A percentile compares a stretch with the other conserved stretches of the same genome.
phyloP scores from a whole-genome alignment of 257 asterid genomes.

The Petunia secreta region DNA sequence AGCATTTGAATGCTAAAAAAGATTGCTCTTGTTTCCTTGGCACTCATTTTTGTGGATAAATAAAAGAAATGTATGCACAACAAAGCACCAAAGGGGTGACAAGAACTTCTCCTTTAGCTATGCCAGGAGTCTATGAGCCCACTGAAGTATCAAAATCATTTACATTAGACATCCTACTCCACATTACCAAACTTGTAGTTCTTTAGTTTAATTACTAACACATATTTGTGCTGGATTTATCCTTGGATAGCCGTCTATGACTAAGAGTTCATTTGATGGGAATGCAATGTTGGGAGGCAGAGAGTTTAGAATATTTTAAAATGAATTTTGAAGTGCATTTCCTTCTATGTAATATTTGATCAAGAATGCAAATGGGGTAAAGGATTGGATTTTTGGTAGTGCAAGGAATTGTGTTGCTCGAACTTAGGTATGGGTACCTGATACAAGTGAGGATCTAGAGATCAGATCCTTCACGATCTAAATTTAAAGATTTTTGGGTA shows the following conservation, averaged over 20 bases:
- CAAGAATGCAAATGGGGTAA: slow-evolving; percentile 6
- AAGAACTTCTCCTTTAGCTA: neutral
- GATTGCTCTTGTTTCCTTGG: neutral
- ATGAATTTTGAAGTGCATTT: slow-evolving; percentile 14
- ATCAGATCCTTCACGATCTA: neutral
- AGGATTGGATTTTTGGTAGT: slow-evolving; percentile 2
- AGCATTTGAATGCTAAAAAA: neutral
- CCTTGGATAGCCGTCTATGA: neutral
- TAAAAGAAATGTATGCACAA: neutral
- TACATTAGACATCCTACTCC: neutral
- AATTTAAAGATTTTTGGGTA: too few species aligned
- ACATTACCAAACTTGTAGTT: neutral
- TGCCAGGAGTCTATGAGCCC: neutral
- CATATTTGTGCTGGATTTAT: slow-evolving; percentile 5
- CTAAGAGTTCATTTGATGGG: slow-evolving; percentile 18
- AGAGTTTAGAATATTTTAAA: neutral
- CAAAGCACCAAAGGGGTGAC: slow-evolving; percentile 4
- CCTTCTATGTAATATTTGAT: neutral
- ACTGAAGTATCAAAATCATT: slow-evolving; percentile 15
- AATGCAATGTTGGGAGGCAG: slow-evolving; percentile 6
- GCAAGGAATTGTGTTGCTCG: neutral
- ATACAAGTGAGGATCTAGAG: neutral
- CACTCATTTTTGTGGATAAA: neutral
- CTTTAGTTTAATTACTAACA: neutral
- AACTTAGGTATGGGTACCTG: too few species aligned